Evolutionary conservation across 2,329 filamentous ascomycete genomes (phyloP).

Genomic region (Aureobasidium melanogenum): DNA sequence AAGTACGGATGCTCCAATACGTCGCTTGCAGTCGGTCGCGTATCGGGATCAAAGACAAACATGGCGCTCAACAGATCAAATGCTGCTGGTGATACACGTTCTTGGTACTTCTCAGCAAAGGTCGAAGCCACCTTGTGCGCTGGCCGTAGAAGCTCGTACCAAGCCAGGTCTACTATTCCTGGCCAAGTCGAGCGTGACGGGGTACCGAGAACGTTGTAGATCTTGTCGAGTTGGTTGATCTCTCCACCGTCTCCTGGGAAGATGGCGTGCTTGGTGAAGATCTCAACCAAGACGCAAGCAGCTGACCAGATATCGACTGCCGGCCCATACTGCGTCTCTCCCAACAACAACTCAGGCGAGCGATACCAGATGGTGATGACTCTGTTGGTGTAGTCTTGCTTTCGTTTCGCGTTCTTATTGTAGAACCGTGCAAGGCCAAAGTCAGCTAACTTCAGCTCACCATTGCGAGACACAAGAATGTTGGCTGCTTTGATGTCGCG

Average conservation of each 20-base stretch:
- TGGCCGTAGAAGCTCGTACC: conserved; percentile 87
- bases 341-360: conserved; percentile 79
- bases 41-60: conserved; percentile 81
- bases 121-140: conserved; percentile 61
- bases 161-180: conserved; percentile 83
- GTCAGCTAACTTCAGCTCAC: conserved; percentile 85
- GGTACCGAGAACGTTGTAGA: conserved; percentile 87
- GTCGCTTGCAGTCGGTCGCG: conserved; percentile 73
- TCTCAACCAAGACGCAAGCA: conserved; percentile 91
- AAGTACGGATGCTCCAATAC: conserved; percentile 88
- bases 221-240: conserved; percentile 89
- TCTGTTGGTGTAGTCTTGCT: conserved; percentile 93
- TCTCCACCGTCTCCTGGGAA: conserved; percentile 96
- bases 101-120: conserved; percentile 76
- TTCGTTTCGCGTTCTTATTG: conserved; percentile 62
- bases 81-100: conserved; percentile 67
- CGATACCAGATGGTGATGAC: conserved; percentile 99
- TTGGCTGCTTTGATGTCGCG: conserved; percentile 98
- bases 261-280: conserved; percentile 86
- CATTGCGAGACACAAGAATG: conserved; percentile 84
- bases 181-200: conserved; percentile 82
- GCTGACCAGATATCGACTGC: conserved; percentile 96
- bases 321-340: conserved; percentile 82
- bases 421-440: conserved; percentile 96
- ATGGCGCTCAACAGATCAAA: conserved; percentile 76